Evolutionary conservation across 768 basidiomycete species (phyloP).

Genomic region (Mycena olivaceomarginata): DNA sequence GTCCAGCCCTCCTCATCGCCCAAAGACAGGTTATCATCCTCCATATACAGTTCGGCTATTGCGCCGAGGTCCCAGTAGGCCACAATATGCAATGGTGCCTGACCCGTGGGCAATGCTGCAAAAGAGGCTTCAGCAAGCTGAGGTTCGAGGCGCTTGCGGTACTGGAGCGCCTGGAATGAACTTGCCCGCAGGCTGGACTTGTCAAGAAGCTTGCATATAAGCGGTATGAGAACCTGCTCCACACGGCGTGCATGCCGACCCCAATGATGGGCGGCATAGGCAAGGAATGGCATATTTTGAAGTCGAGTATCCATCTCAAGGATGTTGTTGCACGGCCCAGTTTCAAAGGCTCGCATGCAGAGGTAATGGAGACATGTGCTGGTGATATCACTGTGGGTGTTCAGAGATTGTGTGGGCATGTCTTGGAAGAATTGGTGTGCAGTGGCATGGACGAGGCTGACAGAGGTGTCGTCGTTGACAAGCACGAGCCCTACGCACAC

Average conservation of each 20-base stretch:
- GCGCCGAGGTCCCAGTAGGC: constrained; percentile 37
- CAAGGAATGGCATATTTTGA: no score
- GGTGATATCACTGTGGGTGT: constrained; percentile 33
- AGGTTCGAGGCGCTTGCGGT: constrained; percentile 23
- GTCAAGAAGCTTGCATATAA: constrained; percentile 23
- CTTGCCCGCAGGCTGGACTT: constrained; percentile 21
- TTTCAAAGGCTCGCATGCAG: constrained; percentile 21
- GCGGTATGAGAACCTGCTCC: constrained; percentile 1
- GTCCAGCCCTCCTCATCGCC: constrained; percentile 36
- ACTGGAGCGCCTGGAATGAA: constrained; percentile 38
- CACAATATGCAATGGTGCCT: constrained; percentile 25
- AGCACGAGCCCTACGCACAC: constrained; percentile 34
- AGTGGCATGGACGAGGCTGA: no score
- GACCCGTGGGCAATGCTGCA: constrained; percentile 29
- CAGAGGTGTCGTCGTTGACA: constrained; percentile 15
- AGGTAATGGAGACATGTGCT: constrained; percentile 33
- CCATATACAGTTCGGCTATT: constrained; percentile 26
- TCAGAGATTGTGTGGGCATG: constrained; percentile 17
- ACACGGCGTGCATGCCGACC: constrained; percentile 32
- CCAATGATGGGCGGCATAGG: constrained; percentile 36
- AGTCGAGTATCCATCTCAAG: constrained; percentile 23
- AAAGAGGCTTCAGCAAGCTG: constrained; percentile 35
- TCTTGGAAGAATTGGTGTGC: constrained; percentile 3
- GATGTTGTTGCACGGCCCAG: constrained; percentile 25
- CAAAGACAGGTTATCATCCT: constrained; percentile 8